phyloP scores from a whole-genome alignment of 192 early-diverging fungal genomes.

The Coemansia sp. region DNA sequence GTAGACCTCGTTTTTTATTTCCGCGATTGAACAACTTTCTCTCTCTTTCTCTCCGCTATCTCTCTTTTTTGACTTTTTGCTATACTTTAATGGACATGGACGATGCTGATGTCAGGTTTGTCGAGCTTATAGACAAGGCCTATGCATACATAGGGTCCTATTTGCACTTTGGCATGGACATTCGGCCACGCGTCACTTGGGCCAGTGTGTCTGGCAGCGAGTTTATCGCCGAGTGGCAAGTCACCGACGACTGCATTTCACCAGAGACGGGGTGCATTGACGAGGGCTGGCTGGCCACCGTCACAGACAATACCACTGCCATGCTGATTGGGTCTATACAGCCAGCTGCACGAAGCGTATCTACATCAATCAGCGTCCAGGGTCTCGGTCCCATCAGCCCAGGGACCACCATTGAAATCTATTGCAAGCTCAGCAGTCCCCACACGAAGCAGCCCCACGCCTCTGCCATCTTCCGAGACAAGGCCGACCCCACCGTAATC shows the following conservation, averaged over 20 bases:
- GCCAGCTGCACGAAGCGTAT: constrained; percentile 16
- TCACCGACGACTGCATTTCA: constrained; percentile 21
- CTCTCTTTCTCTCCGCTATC: not conserved
- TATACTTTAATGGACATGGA: not conserved
- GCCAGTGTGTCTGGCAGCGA: constrained; percentile 4
- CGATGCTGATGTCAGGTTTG: constrained; percentile 5
- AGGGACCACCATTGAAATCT: constrained; percentile 21
- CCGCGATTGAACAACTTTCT: not conserved
- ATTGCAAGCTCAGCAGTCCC: constrained; percentile 13
- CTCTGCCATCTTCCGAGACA: constrained; percentile 24
- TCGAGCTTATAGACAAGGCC: constrained; percentile 1
- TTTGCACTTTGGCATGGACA: constrained; percentile 28
- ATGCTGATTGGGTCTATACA: constrained; percentile 20
- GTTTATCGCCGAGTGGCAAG: constrained; percentile 33
- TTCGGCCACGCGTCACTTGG: constrained; percentile 17
- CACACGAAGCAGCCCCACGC: constrained; percentile 28
- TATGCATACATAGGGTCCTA: constrained; percentile 4
- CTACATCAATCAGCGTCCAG: constrained; percentile 25
- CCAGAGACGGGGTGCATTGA: constrained; percentile 19
- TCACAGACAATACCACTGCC: constrained; percentile 38
- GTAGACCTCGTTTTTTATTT: not conserved
- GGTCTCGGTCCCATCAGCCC: constrained; percentile 15
- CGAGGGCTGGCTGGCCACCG: constrained; percentile 33
- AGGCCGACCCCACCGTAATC: constrained; percentile 5
- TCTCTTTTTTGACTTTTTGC: not conserved